Conservation (phyloP, 129 eudicot genomes). For the Ambrosia artemisiifolia region DNA sequence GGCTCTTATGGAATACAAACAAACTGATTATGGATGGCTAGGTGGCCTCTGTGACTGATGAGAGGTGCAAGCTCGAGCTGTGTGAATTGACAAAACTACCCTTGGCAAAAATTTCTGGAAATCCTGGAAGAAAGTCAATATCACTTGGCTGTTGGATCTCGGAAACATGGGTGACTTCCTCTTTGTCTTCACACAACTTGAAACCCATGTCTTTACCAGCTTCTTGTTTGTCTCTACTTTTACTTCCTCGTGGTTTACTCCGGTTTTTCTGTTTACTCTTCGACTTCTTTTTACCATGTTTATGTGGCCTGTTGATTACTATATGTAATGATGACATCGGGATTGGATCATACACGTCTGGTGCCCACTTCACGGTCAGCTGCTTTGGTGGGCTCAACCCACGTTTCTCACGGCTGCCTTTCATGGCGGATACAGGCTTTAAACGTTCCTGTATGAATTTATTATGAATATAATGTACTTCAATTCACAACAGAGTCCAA, state of each 20-base stretch:
- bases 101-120: constrained; percentile 36
- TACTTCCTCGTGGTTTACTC: constrained; percentile 48
- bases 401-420: constrained; percentile 66
- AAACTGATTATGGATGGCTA: not conserved
- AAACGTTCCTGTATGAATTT: constrained; percentile 34
- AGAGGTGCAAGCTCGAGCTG: constrained; percentile 41
- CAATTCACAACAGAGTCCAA: too few relatives aligned
- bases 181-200: constrained; percentile 27
- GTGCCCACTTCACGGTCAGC: constrained; percentile 66
- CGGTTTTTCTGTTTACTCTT: constrained; percentile 55
- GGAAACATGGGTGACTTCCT: constrained; percentile 13
- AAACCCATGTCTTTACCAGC: constrained; percentile 38
- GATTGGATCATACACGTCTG: constrained; percentile 74
- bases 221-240: constrained; percentile 62
- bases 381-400: constrained; percentile 37
- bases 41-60: constrained; percentile 59
- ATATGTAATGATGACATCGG: constrained; percentile 50
- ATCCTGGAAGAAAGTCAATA: constrained; percentile 30
- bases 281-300: constrained; percentile 47
- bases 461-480: too few relatives aligned
- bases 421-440: constrained; percentile 70
- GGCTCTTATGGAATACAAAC: not conserved
- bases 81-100: constrained; percentile 48
- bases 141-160: constrained; percentile 21
- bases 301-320: constrained; percentile 36